Conservation (phyloP, 2,329 filamentous ascomycete genomes). For the Chaetothyriales sp. region DNA sequence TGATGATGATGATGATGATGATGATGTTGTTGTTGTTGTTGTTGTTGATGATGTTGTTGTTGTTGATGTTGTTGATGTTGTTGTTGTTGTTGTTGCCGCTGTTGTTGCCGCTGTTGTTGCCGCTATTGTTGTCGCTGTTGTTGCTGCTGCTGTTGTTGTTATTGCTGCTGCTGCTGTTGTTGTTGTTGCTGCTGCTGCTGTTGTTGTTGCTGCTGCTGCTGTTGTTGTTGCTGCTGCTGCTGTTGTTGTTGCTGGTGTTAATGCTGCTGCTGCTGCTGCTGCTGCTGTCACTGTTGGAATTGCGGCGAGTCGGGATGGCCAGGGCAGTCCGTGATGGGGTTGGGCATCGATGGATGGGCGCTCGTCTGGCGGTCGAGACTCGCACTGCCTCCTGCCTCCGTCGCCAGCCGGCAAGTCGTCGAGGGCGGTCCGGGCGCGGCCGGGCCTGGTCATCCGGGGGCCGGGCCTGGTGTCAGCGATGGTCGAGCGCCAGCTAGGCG, state of each 20-base stretch:
- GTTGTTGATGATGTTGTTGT: too few species aligned
- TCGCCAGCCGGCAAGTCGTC: background rate
- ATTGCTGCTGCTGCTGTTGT: background rate
- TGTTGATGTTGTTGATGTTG: too few species aligned
- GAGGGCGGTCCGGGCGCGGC: background rate
- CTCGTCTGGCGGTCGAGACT: background rate
- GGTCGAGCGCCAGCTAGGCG: background rate
- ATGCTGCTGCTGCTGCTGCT: background rate
- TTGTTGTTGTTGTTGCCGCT: background rate
- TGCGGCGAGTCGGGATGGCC: background rate
- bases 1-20: background rate
- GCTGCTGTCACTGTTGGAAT: background rate
- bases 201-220: background rate
- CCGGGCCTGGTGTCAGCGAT: background rate
- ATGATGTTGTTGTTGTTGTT: background rate
- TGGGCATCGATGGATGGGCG: background rate
- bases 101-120: background rate
- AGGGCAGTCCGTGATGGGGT: background rate
- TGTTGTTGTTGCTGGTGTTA: background rate
- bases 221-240: background rate
- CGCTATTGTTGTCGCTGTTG: background rate
- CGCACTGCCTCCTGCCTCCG: background rate
- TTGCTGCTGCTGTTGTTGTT: too few species aligned
- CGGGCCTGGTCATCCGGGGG: background rate
- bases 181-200: background rate